Conservation (phyloP, 257 asterid species). For the Schizonepeta tenuifolia region DNA sequence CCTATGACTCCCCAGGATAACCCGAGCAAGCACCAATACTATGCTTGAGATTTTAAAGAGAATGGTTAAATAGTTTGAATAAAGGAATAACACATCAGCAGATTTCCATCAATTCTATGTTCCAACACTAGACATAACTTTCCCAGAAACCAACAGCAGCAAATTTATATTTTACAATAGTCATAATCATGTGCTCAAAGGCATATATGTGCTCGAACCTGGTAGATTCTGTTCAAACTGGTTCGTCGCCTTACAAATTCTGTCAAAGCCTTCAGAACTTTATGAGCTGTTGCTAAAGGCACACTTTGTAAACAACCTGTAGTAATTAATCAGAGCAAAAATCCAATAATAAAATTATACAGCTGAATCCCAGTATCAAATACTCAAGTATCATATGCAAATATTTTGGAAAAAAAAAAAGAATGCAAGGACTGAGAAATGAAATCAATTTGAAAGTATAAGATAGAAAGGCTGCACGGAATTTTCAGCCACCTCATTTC, state of each 20-base stretch:
- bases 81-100: not conserved
- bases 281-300: conserved; percentile 46
- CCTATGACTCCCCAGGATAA: conserved; percentile 37
- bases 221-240: conserved; percentile 52
- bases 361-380: not conserved
- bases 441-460: not conserved
- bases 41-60: not conserved
- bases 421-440: conserved; percentile 1
- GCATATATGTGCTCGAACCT: conserved; percentile 44
- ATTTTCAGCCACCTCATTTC: conserved; percentile 19
- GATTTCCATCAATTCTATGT: not conserved
- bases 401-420: not conserved
- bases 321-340: conserved; percentile 22
- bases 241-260: conserved; percentile 79
- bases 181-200: not conserved
- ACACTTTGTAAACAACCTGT: conserved; percentile 42
- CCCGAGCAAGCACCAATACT: conserved; percentile 44
- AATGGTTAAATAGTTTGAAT: not conserved
- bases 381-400: not conserved
- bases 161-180: not conserved
- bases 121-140: conserved; percentile 7
- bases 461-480: conserved; percentile 21
- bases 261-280: conserved; percentile 70
- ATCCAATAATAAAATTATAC: not conserved
- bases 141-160: conserved; percentile 9